Percentiles rank a stretch among this genome's conserved stretches.
Conservation (phyloP, 805 yeast genomes). For the Lipomyces oligophaga region DNA sequence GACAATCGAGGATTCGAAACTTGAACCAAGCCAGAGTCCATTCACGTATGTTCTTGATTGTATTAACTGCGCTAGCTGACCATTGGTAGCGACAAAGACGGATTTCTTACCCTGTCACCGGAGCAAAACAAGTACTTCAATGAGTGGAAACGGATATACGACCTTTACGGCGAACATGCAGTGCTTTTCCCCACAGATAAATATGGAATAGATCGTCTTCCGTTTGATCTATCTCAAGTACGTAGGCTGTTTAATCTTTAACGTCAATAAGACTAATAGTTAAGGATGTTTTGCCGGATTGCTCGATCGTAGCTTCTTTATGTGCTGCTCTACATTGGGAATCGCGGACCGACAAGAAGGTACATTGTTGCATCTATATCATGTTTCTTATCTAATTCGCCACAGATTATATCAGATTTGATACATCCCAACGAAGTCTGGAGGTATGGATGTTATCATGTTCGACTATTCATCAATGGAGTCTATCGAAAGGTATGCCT, state of each 20-base stretch:
- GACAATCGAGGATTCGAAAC: constrained; percentile 9
- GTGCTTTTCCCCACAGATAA: background rate
- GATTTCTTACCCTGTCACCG: constrained; percentile 22
- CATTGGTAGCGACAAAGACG: constrained; percentile 10
- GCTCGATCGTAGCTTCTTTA: constrained; percentile 71
- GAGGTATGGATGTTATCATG: constrained; percentile 38
- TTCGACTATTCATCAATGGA: constrained; percentile 53
- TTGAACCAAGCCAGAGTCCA: background rate
- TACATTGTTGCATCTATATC: no score
- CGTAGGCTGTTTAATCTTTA: background rate
- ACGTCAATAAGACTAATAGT: background rate
- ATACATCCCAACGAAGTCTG: constrained; percentile 33
- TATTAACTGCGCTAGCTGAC: constrained; percentile 22
- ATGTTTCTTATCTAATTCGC: background rate
- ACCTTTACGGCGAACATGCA: constrained; percentile 13
- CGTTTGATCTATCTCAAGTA: constrained; percentile 18
- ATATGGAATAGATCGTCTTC: background rate
- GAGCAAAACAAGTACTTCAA: constrained; percentile 17
- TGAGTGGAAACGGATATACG: constrained; percentile 29
- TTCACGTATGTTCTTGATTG: constrained; percentile 6
- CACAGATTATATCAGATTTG: constrained; percentile 25
- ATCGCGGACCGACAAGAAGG: constrained; percentile 20
- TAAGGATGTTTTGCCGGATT: constrained; percentile 47
- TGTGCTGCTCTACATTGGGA: constrained; percentile 46
- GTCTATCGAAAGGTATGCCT: constrained; percentile 40